A percentile compares a stretch with the other conserved stretches of the same genome.
These are phyloP conservation scores for Pichia pseudocactophila DNA, from an alignment of 805 yeast species.

Conservation along the genomic window DNA sequence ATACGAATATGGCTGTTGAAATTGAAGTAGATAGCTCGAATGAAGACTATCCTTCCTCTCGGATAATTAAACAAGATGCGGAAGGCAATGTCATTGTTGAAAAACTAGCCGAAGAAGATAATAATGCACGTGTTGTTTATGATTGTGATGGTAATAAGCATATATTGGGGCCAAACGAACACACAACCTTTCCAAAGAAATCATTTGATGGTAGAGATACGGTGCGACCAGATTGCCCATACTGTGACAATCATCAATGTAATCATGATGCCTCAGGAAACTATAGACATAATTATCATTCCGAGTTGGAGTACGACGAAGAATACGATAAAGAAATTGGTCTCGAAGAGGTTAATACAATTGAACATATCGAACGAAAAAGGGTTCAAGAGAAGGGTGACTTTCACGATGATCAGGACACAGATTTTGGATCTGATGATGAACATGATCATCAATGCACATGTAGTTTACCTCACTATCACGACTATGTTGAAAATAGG, in stretches of 20 bases:
- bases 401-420: slow-evolving; percentile 10
- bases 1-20: slow-evolving; percentile 19
- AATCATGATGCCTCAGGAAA: slow-evolving; percentile 9
- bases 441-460: slow-evolving; percentile 4
- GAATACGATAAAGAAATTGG: slow-evolving; percentile 10
- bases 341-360: slow-evolving; percentile 9
- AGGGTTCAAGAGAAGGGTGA: too few relatives aligned
- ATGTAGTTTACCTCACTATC: slow-evolving; percentile 13
- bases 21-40: slow-evolving; percentile 47
- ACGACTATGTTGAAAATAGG: slow-evolving; percentile 7
- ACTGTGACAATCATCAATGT: slow-evolving; percentile 7
- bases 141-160: slow-evolving; percentile 6
- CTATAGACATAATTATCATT: slow-evolving; percentile 1
- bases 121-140: slow-evolving; percentile 16
- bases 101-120: slow-evolving; percentile 27
- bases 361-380: slow-evolving; percentile 2
- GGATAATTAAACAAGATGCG: slow-evolving; percentile 56
- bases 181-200: neutral
- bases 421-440: slow-evolving; percentile 9
- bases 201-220: slow-evolving; percentile 4
- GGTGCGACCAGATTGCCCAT: slow-evolving; percentile 14
- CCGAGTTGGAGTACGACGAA: slow-evolving; percentile 4
- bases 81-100: slow-evolving; percentile 76
- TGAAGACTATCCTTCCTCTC: slow-evolving; percentile 61
- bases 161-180: neutral